These are phyloP conservation scores for Metschnikowia matae DNA, from an alignment of 805 yeast genomes.

Conservation along the genomic window DNA sequence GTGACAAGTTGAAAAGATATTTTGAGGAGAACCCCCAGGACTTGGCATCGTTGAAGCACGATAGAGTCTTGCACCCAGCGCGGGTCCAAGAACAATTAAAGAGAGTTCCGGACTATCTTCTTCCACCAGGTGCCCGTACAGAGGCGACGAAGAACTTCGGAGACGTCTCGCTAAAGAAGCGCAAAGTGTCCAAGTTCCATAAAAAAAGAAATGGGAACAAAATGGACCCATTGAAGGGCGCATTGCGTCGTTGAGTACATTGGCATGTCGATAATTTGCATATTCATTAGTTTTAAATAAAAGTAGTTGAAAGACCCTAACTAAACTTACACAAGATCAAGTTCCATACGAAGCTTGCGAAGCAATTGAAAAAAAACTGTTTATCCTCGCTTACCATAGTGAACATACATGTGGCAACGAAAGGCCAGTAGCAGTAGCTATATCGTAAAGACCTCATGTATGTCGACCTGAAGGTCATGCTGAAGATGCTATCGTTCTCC, in stretches of 20 bases:
- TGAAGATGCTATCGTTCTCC: slow-evolving; percentile 43
- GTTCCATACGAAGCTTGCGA: slow-evolving; percentile 55
- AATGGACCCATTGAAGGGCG: slow-evolving; percentile 61
- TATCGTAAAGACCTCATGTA: slow-evolving; percentile 47
- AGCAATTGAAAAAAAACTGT: slow-evolving; percentile 57
- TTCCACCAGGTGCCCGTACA: slow-evolving; percentile 73
- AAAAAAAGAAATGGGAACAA: slow-evolving; percentile 40
- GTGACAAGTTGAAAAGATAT: slow-evolving; percentile 87
- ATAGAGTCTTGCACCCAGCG: slow-evolving; percentile 78
- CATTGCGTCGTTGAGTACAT: slow-evolving; percentile 7
- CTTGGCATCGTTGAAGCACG: slow-evolving; percentile 83
- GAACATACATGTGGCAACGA: slow-evolving; percentile 49
- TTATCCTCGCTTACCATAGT: slow-evolving; percentile 43
- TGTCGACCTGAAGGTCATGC: slow-evolving; percentile 18
- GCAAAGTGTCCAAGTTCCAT: slow-evolving; percentile 43
- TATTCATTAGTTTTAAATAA: slow-evolving; percentile 11
- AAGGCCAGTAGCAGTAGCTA: slow-evolving; percentile 58
- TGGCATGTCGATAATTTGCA: slow-evolving; percentile 14
- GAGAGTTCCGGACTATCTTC: slow-evolving; percentile 85
- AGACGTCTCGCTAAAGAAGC: slow-evolving; percentile 68
- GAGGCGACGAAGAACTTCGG: slow-evolving; percentile 54
- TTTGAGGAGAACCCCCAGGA: slow-evolving; percentile 98
- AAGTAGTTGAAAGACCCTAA: background rate
- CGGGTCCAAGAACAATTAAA: slow-evolving; percentile 82
- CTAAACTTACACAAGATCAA: slow-evolving; percentile 33